Base-by-base conservation (phyloP, 2,329 filamentous ascomycete species). In the Claviceps paspali region DNA sequence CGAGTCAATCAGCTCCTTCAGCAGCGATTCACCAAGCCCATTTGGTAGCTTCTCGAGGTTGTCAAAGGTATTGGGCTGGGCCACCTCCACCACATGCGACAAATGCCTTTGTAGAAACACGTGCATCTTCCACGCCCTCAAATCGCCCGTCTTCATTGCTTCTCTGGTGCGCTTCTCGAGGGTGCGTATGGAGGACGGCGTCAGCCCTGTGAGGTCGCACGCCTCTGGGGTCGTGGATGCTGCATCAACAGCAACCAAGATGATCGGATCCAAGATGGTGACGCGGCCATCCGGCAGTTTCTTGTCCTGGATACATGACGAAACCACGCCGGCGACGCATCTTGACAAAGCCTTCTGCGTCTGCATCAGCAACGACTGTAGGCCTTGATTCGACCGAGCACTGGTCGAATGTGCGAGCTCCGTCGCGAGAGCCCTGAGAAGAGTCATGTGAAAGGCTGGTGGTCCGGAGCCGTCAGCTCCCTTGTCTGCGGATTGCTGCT, bases 51-150 rank as follows among this genome's bases (percentile, higher is more conserved):
- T 43, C 3, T 47, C 43, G 22, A 61, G 44, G 18, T 40, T 44
- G 18, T 50, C 51, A 35, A 64, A 60, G 1, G 43, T 49, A 4
- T 53, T 55, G 1, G 57, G 58, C 3, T 52, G 53, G 6, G 57
- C 42, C 0, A 51, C 49, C 6, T 53, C 48, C 14, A 62, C 39
- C 1, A 50, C 43, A 4, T 52, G 43, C 1, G 53, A 47, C 17
- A 65, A 52, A 35, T 61, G 53, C 4, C 49, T 59, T 5, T 54
- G 53, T 7, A 70, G 45, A 38, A 70, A 64, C 3, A 54, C 59
- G 38, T 62, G 57, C 21, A 67, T 45, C 43, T 61, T 61, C 66
- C 67, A 70, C 5, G 62, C 65, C 22, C 53, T 49, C 11, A 62
- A 23, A 21, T 61, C 53, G 1, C 59, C 60, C 4, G 47, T 41